Evolutionary conservation across 441 rosid species (phyloP), one percentile per base, ranked within the genome.

Genomic region (Euphorbia schlechtendalii): DNA sequence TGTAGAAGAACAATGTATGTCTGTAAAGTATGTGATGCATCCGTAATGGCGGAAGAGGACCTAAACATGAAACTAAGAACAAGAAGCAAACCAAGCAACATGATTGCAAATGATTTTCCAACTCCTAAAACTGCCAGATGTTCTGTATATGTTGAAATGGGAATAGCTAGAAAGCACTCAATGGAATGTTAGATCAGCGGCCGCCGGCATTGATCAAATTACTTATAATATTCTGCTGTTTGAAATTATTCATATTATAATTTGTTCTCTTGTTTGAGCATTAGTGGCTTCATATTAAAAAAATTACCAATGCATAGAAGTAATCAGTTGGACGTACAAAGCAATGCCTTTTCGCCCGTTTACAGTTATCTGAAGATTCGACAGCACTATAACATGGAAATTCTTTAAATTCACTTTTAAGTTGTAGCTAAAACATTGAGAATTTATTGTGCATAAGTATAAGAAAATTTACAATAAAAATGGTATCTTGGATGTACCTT

Each of bases 1-100:
- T 57, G 24, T 3, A 84, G 51, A 34, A 68, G 68, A 67, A 84
- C 79, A 61, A 82, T 80, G 74, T 82, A 84, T 15, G 79, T 82
- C 59, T 64, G 54, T 8, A 34, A 34, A 34, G 40, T 8, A 34
- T 34, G 5, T 34, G 40, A 34, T 32, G 34, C 46, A 9, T 41
- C 46, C 46, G 46, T 2, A n/a, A 48, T 48, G 52, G 52, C 52
- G 9, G 75, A 28, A 48, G 56, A 8, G 17, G 59, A 24, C 0
- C 32, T 14, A 55, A 24, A 55, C 36, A 55, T 55, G 36, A 49
- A 49, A 36, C 15, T 34, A 17, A 78, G 51, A 59, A 48, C 41
- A 38, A 67, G 4, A 1, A 69, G 51, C 17, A 61, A 49, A 6
- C 55, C 24, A 9, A 55, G 56, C 27, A 52, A 34, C 61, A 74